Base-by-base conservation (phyloP, 2,329 filamentous ascomycete species). In the Pseudocercospora eumusae region DNA sequence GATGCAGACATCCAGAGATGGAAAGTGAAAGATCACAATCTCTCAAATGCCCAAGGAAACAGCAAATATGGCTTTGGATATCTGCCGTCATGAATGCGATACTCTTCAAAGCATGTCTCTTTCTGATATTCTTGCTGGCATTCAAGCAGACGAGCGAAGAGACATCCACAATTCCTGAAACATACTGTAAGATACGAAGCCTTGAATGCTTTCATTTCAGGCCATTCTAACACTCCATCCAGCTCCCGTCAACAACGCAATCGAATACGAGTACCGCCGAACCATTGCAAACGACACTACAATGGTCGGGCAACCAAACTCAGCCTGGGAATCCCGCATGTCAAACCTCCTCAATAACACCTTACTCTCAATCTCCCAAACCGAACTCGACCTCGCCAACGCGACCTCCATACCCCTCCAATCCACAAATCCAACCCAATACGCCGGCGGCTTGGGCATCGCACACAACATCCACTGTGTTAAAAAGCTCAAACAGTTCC, bases 401-500 rank as follows among this genome's bases (percentile, higher is more conserved):
- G 18, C 49, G 15, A 33, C 55, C n/a, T 62, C 60, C 4, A 57
- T 65, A 2, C 10, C 58, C 20, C 47, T 61, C 53, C 40, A 42
- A 50, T 53, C 62, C 31, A 33, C 31, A 33, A 15, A 23, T 21
- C 44, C 18, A 4, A 15, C 52, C 60, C 60, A 50, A 9, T 65
- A 49, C 25, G 63, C 56, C 21, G 60, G 52, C 1, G 63, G 63
- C 18, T 44, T 65, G 6, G 63, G 63, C 10, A 31, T 65, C 11
- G 56, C 53, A 25, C 63, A 65, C 49, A 62, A 62, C 23, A 21
- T 65, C 7, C 63, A 65, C 47, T 65, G 63, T 18, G 49, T 62
- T 9, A 65, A 65, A 36, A 62, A 58, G 21, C 57, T 65, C 40
- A 65, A 62, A 49, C 56, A 62, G 11, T 65, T 62, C 20, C 36